These are phyloP conservation scores for Candida qinlingensis DNA, from an alignment of 805 yeast species.

Conservation along the genomic window DNA sequence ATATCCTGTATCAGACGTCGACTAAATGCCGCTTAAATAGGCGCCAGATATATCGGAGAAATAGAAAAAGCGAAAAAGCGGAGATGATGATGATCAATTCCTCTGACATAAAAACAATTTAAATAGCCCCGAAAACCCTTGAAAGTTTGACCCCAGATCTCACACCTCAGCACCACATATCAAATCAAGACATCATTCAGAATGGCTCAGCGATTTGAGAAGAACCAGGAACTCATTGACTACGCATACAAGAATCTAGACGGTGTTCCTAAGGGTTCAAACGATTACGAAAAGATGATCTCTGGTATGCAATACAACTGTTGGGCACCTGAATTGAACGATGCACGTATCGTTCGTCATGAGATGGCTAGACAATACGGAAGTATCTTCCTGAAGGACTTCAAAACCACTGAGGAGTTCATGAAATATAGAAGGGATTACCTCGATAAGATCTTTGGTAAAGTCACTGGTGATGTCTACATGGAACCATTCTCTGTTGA, in stretches of 20 bases:
- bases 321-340: slow-evolving; percentile 19
- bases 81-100: too few species aligned
- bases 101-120: too few species aligned
- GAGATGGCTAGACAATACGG: slow-evolving; percentile 25
- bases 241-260: slow-evolving; percentile 20
- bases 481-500: slow-evolving; percentile 56
- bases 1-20: too few species aligned
- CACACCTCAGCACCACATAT: not conserved
- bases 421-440: slow-evolving; percentile 32
- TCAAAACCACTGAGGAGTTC: slow-evolving; percentile 23
- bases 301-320: slow-evolving; percentile 7
- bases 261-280: slow-evolving; percentile 18
- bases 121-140: not conserved
- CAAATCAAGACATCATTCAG: not conserved
- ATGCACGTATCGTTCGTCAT: slow-evolving; percentile 24
- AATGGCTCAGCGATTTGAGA: slow-evolving; percentile 26
- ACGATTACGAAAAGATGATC: slow-evolving; percentile 13
- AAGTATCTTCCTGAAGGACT: slow-evolving; percentile 23
- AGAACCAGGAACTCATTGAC: slow-evolving; percentile 17
- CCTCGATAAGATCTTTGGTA: slow-evolving; percentile 43
- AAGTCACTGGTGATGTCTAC: slow-evolving; percentile 30
- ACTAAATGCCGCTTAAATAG: too few species aligned
- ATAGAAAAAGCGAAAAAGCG: too few species aligned
- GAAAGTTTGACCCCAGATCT: not conserved
- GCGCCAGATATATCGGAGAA: too few species aligned